A percentile compares a stretch with the other conserved stretches of the same genome.
These are phyloP conservation scores for Colletotrichum incanum DNA, from an alignment of 2,329 filamentous ascomycete genomes.

Conservation along the genomic window DNA sequence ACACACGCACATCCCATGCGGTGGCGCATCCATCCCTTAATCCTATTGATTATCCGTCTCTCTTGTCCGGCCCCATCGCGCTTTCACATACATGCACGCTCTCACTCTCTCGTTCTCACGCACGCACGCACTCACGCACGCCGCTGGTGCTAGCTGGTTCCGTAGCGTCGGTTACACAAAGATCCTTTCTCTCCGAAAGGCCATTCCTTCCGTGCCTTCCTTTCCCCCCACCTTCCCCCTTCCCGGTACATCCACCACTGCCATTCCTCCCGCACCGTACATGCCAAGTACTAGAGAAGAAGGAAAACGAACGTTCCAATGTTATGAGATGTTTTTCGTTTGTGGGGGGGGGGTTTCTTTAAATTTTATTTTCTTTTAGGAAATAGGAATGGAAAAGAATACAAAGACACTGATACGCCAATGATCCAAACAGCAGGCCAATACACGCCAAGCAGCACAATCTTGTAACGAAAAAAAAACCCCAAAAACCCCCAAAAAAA, in stretches of 20 bases:
- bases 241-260: not conserved
- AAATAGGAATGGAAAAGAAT: too few species aligned
- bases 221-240: not conserved
- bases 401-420: too few species aligned
- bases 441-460: too few species aligned
- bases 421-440: too few species aligned
- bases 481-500: too few species aligned
- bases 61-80: not conserved
- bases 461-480: not conserved
- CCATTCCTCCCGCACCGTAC: not conserved
- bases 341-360: too few species aligned
- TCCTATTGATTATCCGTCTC: too few species aligned
- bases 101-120: not conserved
- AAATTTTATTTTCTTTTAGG: too few species aligned
- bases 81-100: not conserved
- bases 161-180: slow-evolving; percentile 40
- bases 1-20: not conserved
- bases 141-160: not conserved
- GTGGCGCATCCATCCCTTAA: too few species aligned
- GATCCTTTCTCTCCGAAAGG: slow-evolving; percentile 19
- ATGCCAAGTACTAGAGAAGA: not conserved
- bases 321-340: too few species aligned
- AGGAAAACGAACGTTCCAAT: too few species aligned
- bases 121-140: too few species aligned
- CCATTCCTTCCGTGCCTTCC: not conserved